Percentiles rank a stretch among this genome's conserved stretches.
Evolutionary conservation across 371 early-diverging fungal genomes (phyloP).

Genomic region (Sporodiniella umbellata): DNA sequence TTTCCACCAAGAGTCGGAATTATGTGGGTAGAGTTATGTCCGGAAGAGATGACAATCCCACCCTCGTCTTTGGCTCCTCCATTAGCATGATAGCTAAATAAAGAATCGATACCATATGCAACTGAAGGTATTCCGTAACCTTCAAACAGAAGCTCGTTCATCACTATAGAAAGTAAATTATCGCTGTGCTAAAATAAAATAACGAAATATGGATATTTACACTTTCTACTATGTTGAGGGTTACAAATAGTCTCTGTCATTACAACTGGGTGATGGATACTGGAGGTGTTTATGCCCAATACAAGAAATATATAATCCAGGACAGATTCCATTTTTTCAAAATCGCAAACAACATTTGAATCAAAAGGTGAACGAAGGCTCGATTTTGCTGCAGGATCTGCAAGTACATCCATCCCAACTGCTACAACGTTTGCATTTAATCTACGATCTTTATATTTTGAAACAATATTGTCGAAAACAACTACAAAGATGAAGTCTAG

Average conservation of each 20-base stretch:
- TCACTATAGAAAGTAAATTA: conserved; percentile 40
- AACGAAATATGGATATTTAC: conserved; percentile 28
- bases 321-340: conserved; percentile 75
- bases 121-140: conserved; percentile 75
- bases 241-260: conserved; percentile 84
- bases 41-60: conserved; percentile 75
- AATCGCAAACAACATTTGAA: conserved; percentile 60
- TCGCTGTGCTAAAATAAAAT: not conserved
- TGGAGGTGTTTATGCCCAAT: conserved; percentile 68
- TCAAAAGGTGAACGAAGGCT: conserved; percentile 79
- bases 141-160: conserved; percentile 88
- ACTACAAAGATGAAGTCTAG: conserved; percentile 37
- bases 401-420: conserved; percentile 76
- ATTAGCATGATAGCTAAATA: conserved; percentile 80
- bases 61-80: conserved; percentile 42
- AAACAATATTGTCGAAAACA: conserved; percentile 76
- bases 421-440: conserved; percentile 52
- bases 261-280: conserved; percentile 73
- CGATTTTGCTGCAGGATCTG: conserved; percentile 66
- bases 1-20: conserved; percentile 70
- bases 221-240: conserved; percentile 69
- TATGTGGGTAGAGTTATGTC: conserved; percentile 71
- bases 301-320: conserved; percentile 84
- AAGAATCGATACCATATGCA: conserved; percentile 81
- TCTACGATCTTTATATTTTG: conserved; percentile 79